Percentiles rank a stretch among this genome's conserved stretches.
Conservation (phyloP, 768 basidiomycete genomes). For the Termitomyces sp. region DNA sequence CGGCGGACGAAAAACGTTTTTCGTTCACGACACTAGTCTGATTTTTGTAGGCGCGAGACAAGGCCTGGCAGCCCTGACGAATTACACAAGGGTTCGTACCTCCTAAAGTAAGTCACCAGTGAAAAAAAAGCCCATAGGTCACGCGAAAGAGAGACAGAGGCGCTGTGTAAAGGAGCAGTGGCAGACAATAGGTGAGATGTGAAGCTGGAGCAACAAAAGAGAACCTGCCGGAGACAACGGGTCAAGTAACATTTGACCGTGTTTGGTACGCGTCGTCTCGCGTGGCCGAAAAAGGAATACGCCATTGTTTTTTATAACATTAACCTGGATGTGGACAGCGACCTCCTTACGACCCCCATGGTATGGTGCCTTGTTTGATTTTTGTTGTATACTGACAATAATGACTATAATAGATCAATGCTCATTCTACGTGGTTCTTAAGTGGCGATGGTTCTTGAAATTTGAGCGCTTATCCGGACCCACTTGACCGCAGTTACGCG, state of each 20-base stretch:
- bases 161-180: neutral
- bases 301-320: constrained; percentile 10
- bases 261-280: constrained; percentile 18
- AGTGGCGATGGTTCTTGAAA: neutral
- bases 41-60: neutral
- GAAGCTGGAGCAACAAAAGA: neutral
- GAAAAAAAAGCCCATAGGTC: neutral
- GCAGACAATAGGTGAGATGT: neutral
- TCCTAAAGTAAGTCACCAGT: neutral
- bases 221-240: neutral
- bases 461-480: neutral
- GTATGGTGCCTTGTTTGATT: constrained; percentile 5
- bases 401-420: constrained; percentile 5
- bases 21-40: neutral
- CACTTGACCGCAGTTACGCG: constrained; percentile 1
- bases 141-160: neutral
- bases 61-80: neutral
- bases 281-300: constrained; percentile 12
- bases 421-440: neutral
- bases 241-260: constrained; percentile 11
- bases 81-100: neutral
- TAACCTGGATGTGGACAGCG: constrained; percentile 4
- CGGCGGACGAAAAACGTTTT: constrained; percentile 3
- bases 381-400: neutral
- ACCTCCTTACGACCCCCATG: constrained; percentile 4